Evolutionary conservation across 805 yeast genomes (phyloP).

Genomic region (Saturnispora sanitii): DNA sequence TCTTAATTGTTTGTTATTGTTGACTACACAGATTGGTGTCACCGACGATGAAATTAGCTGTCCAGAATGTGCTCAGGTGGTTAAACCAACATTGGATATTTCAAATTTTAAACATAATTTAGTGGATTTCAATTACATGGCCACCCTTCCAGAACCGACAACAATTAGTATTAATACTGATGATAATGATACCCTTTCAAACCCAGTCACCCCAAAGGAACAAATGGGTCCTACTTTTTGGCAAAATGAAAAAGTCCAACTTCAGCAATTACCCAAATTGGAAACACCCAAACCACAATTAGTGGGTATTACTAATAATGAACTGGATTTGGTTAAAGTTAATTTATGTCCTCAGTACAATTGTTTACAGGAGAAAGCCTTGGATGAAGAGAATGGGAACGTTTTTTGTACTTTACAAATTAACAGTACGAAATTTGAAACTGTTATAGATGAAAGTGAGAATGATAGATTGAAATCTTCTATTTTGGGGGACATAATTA

Average conservation of each 20-base stretch:
- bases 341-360: conserved; percentile 21
- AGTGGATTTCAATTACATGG: conserved; percentile 2
- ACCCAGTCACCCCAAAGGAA: conserved; percentile 19
- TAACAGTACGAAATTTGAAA: conserved; percentile 21
- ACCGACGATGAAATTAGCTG: conserved; percentile 9
- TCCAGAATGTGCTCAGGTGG: conserved; percentile 9
- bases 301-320: neutral
- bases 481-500: conserved; percentile 17
- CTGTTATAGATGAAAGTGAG: conserved; percentile 15
- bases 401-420: conserved; percentile 20
- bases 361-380: conserved; percentile 12
- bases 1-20: conserved; percentile 31
- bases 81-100: conserved; percentile 4
- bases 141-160: conserved; percentile 2
- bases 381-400: conserved; percentile 8
- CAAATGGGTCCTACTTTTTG: conserved; percentile 18
- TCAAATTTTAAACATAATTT: conserved; percentile 3
- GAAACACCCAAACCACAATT: neutral
- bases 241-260: conserved; percentile 7
- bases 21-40: conserved; percentile 9
- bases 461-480: conserved; percentile 15
- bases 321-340: conserved; percentile 15
- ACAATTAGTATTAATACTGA: neutral
- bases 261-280: neutral
- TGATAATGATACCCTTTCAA: neutral